Base-by-base conservation (phyloP, 768 basidiomycete species). In the Pleurotus salmoneostramineus region DNA sequence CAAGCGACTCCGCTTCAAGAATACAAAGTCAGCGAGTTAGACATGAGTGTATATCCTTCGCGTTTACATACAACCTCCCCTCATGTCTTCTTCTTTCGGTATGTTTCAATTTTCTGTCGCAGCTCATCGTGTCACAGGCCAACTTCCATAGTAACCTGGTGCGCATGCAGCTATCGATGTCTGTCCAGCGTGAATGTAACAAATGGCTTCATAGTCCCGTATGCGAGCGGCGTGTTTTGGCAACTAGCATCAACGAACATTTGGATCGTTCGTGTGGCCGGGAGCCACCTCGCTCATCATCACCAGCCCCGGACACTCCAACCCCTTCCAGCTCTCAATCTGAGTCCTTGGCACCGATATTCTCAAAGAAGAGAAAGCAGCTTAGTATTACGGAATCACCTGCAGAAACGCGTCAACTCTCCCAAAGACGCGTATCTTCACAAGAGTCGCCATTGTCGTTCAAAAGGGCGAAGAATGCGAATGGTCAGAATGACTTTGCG, bases 401-500 rank as follows among this genome's bases (percentile, higher is more conserved):
- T 40, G 8, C 50, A 12, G 50, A 34, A 27, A 27, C 6, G 32
- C 15, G 35, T 40, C 40, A n/a, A 10, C 40, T 17, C 8, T 8
- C 15, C 27, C 50, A 21, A 36, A 43, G 40, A 44, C 40, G 40
- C 50, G 35, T 35, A 14, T 35, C n/a, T 31, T 35, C 31, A 12
- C 27, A 11, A 55, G 43, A 31, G 17, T 17, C 37, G 10, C 36
- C 7, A 27, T 27, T 8, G 15, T 43, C 12, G 52, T 10, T 40
- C 10, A 40, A 5, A 40, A 42, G 14, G 40, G 36, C 15, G 37
- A 55, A 55, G 21, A 55, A 33, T 15, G 43, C n/a, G 40, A 55
- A 37, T 17, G 43, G 34, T 12, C 52, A 55, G 52, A 40, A 36
- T 43, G n/a, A 55, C 61, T 63, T 73, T 11, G 71, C 77, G 2